Evolutionary conservation across 1,284 basidiomycete genomes (phyloP), one percentile per base, ranked within the genome.

Genomic region (Ustilago esculenta): DNA sequence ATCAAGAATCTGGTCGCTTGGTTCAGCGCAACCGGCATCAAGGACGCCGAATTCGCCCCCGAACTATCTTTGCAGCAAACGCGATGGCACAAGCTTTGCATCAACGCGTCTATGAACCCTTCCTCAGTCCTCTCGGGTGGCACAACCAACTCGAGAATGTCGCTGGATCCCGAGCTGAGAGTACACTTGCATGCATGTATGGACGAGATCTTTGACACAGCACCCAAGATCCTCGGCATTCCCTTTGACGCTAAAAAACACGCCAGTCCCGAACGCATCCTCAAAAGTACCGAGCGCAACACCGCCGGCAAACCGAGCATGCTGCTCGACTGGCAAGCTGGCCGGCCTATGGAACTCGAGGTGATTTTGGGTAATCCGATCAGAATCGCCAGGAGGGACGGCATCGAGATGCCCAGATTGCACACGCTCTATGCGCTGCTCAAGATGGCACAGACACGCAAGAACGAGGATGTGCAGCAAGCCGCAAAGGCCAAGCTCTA

Each of bases 21-120:
- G 44, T 72, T 83, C 14, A 72, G 72, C 17, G 66, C 27, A 4
- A 83, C 82, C 6, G 82, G 82, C 8, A 81, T 84, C 52, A 78
- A 75, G 37, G 84, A 84, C 65, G 83, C 82, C 6, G 82, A 84
- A 64, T 69, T 64, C n/a, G 73, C 82, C 55, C 63, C 75, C 18
- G 83, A 84, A 47, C 59, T 71, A 21, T 80, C 74, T 12, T 68
- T 85, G 17, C 84, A 85, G 68, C 75, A 84, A 36, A 81, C 84
- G 4, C 76, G 84, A 6, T 85, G 84, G 84, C 84, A 84, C 73
- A 85, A 85, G 67, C 72, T 82, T 18, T 81, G 80, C 76, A 83
- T 83, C 73, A 84, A 84, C 66, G 80, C 82, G 4, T 72, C 80
- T 9, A 83, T 84, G 81, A 84, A 84, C 65, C 83, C 83, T 0